phyloP scores from a whole-genome alignment of 2,329 filamentous ascomycete species.

The Colletotrichum magnum region DNA sequence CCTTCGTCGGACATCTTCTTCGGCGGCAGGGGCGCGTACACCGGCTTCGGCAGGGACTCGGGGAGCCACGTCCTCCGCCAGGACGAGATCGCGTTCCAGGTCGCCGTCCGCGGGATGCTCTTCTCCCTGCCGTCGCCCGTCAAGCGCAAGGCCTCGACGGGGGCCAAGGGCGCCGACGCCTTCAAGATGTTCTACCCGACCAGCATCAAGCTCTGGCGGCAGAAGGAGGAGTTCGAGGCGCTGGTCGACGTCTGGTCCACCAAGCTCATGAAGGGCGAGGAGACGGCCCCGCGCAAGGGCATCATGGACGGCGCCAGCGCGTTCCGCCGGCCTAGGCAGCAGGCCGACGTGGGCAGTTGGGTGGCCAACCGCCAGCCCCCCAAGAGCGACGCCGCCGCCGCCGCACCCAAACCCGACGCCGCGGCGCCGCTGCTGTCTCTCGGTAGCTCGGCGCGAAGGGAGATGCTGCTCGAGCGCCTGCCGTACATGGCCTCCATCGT shows the following conservation, averaged over 20 bases:
- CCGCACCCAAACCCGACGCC: constrained; percentile 39
- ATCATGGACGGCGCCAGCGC: constrained; percentile 63
- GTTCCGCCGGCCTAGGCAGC: constrained; percentile 61
- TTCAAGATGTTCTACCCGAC: constrained; percentile 95
- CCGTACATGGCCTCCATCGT: constrained; percentile 85
- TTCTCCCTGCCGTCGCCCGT: constrained; percentile 91
- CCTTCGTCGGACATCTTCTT: constrained; percentile 80
- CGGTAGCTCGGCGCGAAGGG: constrained; percentile 76
- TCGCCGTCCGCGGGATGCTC: constrained; percentile 87
- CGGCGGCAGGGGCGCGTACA: constrained; percentile 68
- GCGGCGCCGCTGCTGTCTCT: constrained; percentile 66
- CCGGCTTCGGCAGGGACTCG: constrained; percentile 67
- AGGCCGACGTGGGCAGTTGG: constrained; percentile 46
- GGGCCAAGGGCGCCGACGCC: constrained; percentile 69
- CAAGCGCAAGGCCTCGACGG: constrained; percentile 71
- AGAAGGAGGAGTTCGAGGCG: constrained; percentile 84
- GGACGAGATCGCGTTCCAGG: constrained; percentile 94
- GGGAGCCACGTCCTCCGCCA: constrained; percentile 85
- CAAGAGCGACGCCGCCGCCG: not conserved
- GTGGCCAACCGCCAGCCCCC: constrained; percentile 41
- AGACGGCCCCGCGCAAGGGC: constrained; percentile 51
- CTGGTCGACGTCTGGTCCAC: constrained; percentile 79
- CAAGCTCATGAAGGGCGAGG: constrained; percentile 70
- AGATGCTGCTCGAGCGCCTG: constrained; percentile 86
- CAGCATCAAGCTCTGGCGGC: constrained; percentile 85